A percentile compares a stretch with the other conserved stretches of the same genome.
These are phyloP conservation scores for Septoria linicola DNA, from an alignment of 2,329 filamentous ascomycete species.

Conservation along the genomic window DNA sequence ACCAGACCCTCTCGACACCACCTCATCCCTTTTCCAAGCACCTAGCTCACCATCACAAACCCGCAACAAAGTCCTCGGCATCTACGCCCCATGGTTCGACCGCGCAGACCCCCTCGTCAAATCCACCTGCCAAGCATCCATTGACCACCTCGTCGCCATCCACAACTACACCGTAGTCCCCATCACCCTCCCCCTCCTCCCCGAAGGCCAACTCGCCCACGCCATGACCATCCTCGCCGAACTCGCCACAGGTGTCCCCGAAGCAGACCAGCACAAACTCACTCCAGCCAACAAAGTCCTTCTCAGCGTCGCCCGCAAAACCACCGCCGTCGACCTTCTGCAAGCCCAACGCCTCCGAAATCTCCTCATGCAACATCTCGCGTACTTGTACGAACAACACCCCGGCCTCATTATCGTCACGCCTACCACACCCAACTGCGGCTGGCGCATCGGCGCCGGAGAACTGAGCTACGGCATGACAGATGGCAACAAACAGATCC, in stretches of 20 bases:
- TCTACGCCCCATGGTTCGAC: conserved; percentile 68
- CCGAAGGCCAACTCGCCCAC: conserved; percentile 74
- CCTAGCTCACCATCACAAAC: conserved; percentile 26
- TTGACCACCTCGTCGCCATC: conserved; percentile 57
- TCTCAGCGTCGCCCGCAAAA: conserved; percentile 63
- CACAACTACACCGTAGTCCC: conserved; percentile 58
- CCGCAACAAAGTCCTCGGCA: conserved; percentile 63
- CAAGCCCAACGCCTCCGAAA: conserved; percentile 71
- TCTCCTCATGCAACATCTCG: conserved; percentile 75
- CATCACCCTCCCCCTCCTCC: conserved; percentile 65
- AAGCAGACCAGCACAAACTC: conserved; percentile 54
- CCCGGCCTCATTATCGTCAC: conserved; percentile 76
- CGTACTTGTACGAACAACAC: conserved; percentile 66
- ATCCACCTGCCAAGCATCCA: conserved; percentile 59
- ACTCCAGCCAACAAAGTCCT: conserved; percentile 68
- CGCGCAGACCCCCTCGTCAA: conserved; percentile 65
- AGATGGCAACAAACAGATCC: conserved; percentile 70
- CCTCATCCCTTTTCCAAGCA: conserved; percentile 63
- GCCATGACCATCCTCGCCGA: conserved; percentile 75
- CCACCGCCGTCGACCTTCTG: conserved; percentile 67
- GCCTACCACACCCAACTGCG: conserved; percentile 72
- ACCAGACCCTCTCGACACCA: conserved; percentile 63
- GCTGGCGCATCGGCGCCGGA: conserved; percentile 62
- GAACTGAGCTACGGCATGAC: conserved; percentile 64
- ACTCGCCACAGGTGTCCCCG: conserved; percentile 52